A percentile compares a stretch with the other conserved stretches of the same genome.
Evolutionary conservation across 495 filamentous ascomycete species (phyloP).

Genomic region (Penicillium pulvis): DNA sequence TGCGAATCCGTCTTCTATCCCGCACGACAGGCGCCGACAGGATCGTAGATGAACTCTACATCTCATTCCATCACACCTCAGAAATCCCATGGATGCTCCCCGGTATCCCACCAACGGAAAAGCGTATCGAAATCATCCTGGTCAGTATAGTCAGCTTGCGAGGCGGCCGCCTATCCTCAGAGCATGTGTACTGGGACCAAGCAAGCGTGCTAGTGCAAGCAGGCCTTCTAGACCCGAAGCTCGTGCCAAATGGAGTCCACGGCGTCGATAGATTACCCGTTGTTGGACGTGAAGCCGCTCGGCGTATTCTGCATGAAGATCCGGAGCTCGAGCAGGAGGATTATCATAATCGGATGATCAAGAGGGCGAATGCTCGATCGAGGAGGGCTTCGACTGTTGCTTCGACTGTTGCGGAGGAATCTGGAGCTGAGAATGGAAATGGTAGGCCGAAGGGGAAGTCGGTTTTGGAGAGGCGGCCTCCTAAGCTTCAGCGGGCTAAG

Average conservation of each 20-base stretch:
- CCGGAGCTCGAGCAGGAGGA: constrained; percentile 39
- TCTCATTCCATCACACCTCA: constrained; percentile 69
- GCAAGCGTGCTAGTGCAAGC: constrained; percentile 76
- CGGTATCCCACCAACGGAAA: constrained; percentile 70
- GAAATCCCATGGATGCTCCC: constrained; percentile 82
- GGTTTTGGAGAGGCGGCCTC: constrained; percentile 17
- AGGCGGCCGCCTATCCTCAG: constrained; percentile 73
- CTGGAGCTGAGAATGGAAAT: constrained; percentile 19
- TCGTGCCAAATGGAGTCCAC: constrained; percentile 47
- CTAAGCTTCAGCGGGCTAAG: constrained; percentile 5
- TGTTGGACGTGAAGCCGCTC: constrained; percentile 65
- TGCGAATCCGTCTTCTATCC: constrained; percentile 68
- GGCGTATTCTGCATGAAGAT: constrained; percentile 65
- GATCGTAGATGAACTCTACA: constrained; percentile 61
- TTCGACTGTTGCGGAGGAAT: constrained; percentile 27
- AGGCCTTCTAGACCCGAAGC: constrained; percentile 69
- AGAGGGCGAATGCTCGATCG: constrained; percentile 28
- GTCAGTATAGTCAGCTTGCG: constrained; percentile 76
- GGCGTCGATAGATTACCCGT: constrained; percentile 68
- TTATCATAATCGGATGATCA: constrained; percentile 46
- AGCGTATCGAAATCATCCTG: constrained; percentile 67
- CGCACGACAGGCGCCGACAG: constrained; percentile 65
- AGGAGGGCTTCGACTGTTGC: constrained; percentile 7
- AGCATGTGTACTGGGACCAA: constrained; percentile 90
- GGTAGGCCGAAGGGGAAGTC: constrained; percentile 26